Percentiles rank a stretch among this genome's conserved stretches.
Conservation (phyloP, 192 early-diverging fungal genomes). For the Coemansia sp. region DNA sequence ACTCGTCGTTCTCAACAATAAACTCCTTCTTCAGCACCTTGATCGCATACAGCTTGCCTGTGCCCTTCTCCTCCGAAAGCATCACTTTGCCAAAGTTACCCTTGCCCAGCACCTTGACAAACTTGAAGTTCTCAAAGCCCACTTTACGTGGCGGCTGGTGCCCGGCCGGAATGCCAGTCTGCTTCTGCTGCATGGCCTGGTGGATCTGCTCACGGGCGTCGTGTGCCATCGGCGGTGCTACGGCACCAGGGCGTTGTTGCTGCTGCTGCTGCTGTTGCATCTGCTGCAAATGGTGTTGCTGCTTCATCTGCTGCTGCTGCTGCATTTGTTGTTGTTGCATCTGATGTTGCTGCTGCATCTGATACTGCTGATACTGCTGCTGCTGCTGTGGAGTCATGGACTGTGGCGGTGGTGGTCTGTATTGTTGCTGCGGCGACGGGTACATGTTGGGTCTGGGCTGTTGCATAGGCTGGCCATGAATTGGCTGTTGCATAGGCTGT, state of each 20-base stretch:
- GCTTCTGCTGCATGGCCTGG: constrained; percentile 46
- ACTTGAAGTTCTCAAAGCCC: constrained; percentile 89
- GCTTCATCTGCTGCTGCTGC: constrained; percentile 9
- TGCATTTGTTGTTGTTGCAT: constrained; percentile 18
- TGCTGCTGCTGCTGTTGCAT: constrained; percentile 3
- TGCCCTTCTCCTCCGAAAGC: constrained; percentile 89
- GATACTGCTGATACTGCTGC: constrained; percentile 17
- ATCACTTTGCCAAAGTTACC: constrained; percentile 99
- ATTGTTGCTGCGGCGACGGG: constrained; percentile 16
- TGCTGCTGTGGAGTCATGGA: constrained; percentile 8
- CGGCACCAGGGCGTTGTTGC: background rate
- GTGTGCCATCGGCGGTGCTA: constrained; percentile 11
- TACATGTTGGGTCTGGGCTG: constrained; percentile 23
- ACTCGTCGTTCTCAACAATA: constrained; percentile 98
- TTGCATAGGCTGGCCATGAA: constrained; percentile 40
- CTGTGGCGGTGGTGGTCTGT: background rate
- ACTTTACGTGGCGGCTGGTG: constrained; percentile 62
- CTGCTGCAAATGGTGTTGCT: constrained; percentile 18
- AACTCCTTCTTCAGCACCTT: constrained; percentile 98
- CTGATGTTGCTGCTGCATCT: constrained; percentile 14
- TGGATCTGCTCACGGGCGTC: constrained; percentile 43
- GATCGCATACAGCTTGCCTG: constrained; percentile 86
- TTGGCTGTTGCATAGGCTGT: background rate
- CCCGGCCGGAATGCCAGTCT: constrained; percentile 6
- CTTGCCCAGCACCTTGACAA: constrained; percentile 93